Evolutionary conservation across 2,329 filamentous ascomycete species (phyloP), one percentile per base, ranked within the genome.

Genomic region (Karstenula rhodostoma): DNA sequence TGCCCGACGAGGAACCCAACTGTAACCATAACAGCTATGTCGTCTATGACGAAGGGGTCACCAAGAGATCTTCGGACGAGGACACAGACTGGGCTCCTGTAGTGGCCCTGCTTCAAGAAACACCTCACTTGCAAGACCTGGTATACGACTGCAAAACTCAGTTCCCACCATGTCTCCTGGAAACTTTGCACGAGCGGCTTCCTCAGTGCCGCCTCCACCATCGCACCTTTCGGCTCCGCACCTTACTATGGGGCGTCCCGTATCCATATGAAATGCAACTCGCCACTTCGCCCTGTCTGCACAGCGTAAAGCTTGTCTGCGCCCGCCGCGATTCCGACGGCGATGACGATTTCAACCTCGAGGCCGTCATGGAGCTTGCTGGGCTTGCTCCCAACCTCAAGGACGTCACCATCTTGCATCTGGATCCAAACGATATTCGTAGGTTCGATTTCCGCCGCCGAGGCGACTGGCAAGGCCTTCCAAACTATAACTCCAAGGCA

Each of bases 231-330:
- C 55, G 58, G 19, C 67, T 69, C 50, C 65, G 64, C 25, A 67
- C 63, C 27, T 59, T 70, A 23, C 42, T 68, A 19, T 67, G 64
- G 67, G 67, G 57, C 23, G 50, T 58, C 15, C 67, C 62, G 53
- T 62, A 68, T 61, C 60, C 63, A 29, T 69, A 68, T 49, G 67
- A 70, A 57, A 68, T 69, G 62, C 61, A 65, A 43, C 61, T 70
- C 56, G 67, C 67, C 33, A 69, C 65, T 37, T 69, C 60, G 13
- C 66, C 64, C 49, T 66, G 53, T 58, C 57, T 70, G 9, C 65
- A 69, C 42, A 61, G 58, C 47, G 35, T 67, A 3, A 66, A 65
- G 44, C 33, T 59, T 58, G 22, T 33, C 25, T 67, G 64, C 44
- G 44, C 52, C 22, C 29, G 15, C 8, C 59, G 51, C n/a, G 67